These are phyloP conservation scores for Gossypium davidsonii DNA, from an alignment of 441 rosid genomes.

Conservation along the genomic window DNA sequence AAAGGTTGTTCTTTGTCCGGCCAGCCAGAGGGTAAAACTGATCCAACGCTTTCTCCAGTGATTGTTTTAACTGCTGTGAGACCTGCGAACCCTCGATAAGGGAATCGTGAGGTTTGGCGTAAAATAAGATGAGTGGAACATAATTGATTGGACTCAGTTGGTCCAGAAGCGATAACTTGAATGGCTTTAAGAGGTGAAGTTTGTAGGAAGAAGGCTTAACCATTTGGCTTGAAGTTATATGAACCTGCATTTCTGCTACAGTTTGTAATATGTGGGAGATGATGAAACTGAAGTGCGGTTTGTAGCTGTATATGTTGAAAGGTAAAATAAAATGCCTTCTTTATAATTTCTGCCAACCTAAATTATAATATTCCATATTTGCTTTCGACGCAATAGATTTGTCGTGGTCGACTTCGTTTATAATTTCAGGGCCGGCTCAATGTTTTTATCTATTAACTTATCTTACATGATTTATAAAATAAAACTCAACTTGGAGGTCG, in stretches of 20 bases:
- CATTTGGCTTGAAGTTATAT: slow-evolving; percentile 24
- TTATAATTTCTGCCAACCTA: too few relatives aligned
- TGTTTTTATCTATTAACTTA: too few relatives aligned
- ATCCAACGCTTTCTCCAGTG: slow-evolving; percentile 26
- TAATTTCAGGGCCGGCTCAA: too few relatives aligned
- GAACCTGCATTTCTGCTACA: slow-evolving; percentile 11
- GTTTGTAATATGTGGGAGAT: neutral
- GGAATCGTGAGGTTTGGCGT: slow-evolving; percentile 10
- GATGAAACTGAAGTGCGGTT: too few relatives aligned
- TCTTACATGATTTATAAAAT: too few relatives aligned
- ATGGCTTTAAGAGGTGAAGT: slow-evolving; percentile 19
- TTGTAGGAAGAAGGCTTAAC: slow-evolving; percentile 29
- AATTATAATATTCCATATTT: too few relatives aligned
- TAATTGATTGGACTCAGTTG: slow-evolving; percentile 15
- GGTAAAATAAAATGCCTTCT: neutral
- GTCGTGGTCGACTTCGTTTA: too few relatives aligned
- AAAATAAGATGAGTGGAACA: slow-evolving; percentile 25
- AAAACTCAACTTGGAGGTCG: too few relatives aligned
- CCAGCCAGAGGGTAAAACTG: slow-evolving; percentile 38
- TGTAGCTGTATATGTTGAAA: neutral
- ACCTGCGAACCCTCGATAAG: slow-evolving; percentile 11
- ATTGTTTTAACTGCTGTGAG: slow-evolving; percentile 19
- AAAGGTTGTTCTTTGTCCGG: slow-evolving; percentile 14
- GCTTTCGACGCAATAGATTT: too few relatives aligned
- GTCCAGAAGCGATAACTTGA: slow-evolving; percentile 28